Percentiles rank a stretch among this genome's conserved stretches.
Evolutionary conservation across 2,329 filamentous ascomycete species (phyloP).

Genomic region (Cladosporium oxysporum): DNA sequence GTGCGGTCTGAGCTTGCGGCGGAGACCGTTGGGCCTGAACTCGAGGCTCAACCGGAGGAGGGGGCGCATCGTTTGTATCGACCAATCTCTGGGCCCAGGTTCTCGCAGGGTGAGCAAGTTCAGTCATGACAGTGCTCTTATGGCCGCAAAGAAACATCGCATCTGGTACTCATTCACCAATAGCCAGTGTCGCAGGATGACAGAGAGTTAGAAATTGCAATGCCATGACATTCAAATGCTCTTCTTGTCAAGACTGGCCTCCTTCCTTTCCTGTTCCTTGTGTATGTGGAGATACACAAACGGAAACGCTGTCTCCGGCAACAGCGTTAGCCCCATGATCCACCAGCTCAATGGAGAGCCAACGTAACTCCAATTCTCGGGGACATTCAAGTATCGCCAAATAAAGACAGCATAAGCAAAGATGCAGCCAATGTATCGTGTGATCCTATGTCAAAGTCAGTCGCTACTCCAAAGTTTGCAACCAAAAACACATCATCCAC

Average conservation of each 20-base stretch:
- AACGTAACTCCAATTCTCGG: constrained; percentile 44
- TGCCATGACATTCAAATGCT: neutral
- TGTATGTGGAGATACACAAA: constrained; percentile 41
- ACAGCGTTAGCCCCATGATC: constrained; percentile 31
- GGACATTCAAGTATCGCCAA: constrained; percentile 43
- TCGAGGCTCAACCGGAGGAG: neutral
- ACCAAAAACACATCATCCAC: constrained; percentile 16
- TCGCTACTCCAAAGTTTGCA: neutral
- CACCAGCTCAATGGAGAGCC: constrained; percentile 37
- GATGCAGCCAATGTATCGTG: constrained; percentile 42
- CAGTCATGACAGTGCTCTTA: neutral
- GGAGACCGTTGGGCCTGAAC: neutral
- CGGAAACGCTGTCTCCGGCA: constrained; percentile 31
- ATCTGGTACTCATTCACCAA: no score
- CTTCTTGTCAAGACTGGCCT: neutral
- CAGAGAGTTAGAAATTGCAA: neutral
- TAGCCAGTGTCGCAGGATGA: neutral
- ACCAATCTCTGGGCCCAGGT: neutral
- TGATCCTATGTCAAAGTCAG: constrained; percentile 34
- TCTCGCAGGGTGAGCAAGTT: neutral
- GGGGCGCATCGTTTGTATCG: neutral
- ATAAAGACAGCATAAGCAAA: constrained; percentile 43
- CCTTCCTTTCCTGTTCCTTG: neutral
- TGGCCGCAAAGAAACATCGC: no score
- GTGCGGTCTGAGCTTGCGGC: constrained; percentile 1